These are phyloP conservation scores for Gremmenia infestans DNA, from an alignment of 2,329 filamentous ascomycete species.

Conservation along the genomic window DNA sequence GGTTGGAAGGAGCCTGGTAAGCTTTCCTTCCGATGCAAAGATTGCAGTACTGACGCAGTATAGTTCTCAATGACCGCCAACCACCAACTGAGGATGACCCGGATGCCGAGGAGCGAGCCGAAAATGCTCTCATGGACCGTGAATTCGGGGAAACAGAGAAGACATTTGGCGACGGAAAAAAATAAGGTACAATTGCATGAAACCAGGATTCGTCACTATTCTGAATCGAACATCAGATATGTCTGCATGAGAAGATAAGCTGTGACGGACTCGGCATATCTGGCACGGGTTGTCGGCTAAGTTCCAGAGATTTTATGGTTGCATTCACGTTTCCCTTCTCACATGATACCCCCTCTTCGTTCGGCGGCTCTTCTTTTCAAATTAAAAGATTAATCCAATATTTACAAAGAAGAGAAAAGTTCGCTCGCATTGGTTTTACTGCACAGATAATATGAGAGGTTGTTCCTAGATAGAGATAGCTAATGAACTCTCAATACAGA, in stretches of 20 bases:
- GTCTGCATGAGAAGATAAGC: background rate
- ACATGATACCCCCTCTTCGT: no score
- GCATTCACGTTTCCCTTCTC: background rate
- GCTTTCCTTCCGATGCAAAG: background rate
- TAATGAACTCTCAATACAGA: background rate
- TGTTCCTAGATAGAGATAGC: background rate
- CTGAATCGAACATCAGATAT: background rate
- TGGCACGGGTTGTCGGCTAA: background rate
- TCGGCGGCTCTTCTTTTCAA: background rate
- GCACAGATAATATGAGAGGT: background rate
- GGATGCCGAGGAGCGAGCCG: constrained; percentile 23
- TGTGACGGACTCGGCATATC: background rate
- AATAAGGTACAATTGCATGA: background rate
- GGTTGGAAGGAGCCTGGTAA: constrained; percentile 54
- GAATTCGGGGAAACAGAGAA: constrained; percentile 16
- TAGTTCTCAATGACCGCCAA: constrained; percentile 25
- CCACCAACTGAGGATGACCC: constrained; percentile 30
- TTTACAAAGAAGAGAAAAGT: background rate
- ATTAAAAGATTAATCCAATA: background rate
- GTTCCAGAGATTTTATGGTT: background rate
- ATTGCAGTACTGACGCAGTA: constrained; percentile 1
- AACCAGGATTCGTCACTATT: background rate
- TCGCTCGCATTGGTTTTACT: background rate
- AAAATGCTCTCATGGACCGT: constrained; percentile 11
- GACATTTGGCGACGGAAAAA: background rate